Base-by-base conservation (phyloP, 306 rosid genomes). In the Dryas alaskensis region DNA sequence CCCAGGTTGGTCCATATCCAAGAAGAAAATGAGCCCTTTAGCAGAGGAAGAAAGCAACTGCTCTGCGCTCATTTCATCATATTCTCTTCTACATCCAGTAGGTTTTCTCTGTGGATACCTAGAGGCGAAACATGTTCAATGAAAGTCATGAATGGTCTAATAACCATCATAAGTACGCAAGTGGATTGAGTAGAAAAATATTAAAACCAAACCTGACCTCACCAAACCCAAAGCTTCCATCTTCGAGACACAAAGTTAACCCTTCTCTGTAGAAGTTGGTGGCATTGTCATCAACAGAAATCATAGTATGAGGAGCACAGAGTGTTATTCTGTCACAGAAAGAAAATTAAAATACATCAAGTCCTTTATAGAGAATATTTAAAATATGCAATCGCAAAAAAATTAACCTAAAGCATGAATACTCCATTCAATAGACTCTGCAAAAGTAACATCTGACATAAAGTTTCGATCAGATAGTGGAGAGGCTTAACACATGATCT, bases 1-100 rank as follows among this genome's bases (percentile, higher is more conserved):
- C 98, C 98, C 85, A 93, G 80, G 72, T 85, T 84, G 74, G 81
- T 86, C 93, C 84, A 84, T 78, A 93, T 86, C 98, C 98, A 93
- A 82, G 85, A 75, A 6, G 97, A 88, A 81, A 93, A 86, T 22
- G 96, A 86, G 19, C 94, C 96, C 84, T 80, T 90, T 79, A 91
- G 81, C 49, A 91, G 75, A 73, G 97, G 83, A 80, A 91, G 82
- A 76, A 84, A 88, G 75, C 82, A 78, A 75, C 83, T 85, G 69
- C 91, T 70, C 64, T 81, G 78, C 50, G 79, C 82, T 51, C 84
- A 89, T 72, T 80, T 72, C 82, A 93, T 79, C 70, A 75, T 83
- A 83, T 93, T 96, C 83, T 88, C 86, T 76, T 93, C 98, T 40
- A 90, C 92, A 73, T 91, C 96, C 68, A 76, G 81, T 70, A 93